These are phyloP conservation scores for Melanopsichium pennsylvanicum DNA, from an alignment of 1,284 basidiomycete species.

Conservation along the genomic window DNA sequence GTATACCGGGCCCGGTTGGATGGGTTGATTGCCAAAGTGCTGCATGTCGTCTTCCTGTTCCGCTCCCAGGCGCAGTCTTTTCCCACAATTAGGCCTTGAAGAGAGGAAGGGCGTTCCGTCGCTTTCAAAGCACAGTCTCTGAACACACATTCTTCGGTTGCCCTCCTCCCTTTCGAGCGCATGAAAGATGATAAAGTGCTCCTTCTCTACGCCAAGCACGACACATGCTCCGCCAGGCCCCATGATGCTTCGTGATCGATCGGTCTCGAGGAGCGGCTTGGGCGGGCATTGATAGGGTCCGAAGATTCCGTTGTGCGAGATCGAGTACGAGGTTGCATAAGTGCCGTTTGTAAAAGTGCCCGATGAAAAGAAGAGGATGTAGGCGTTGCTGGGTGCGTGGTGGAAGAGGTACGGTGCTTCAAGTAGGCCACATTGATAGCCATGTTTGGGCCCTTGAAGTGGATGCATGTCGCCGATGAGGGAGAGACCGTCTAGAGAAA, in stretches of 20 bases:
- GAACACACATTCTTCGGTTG: conserved; percentile 47
- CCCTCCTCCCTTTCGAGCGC: conserved; percentile 43
- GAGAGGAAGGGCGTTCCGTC: conserved; percentile 46
- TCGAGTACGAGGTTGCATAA: conserved; percentile 51
- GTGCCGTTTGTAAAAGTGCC: conserved; percentile 49
- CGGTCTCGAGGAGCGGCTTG: conserved; percentile 43
- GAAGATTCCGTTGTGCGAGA: conserved; percentile 44
- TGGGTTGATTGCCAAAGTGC: conserved; percentile 27
- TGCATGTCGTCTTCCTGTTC: conserved; percentile 48
- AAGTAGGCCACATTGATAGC: conserved; percentile 43
- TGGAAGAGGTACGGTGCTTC: conserved; percentile 55
- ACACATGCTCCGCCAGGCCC: conserved; percentile 53
- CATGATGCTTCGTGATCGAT: conserved; percentile 27
- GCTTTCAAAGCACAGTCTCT: conserved; percentile 30
- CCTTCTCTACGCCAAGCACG: conserved; percentile 42
- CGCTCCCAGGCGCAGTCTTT: conserved; percentile 44
- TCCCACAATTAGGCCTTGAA: conserved; percentile 45
- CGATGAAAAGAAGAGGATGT: conserved; percentile 54
- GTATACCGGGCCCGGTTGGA: not conserved
- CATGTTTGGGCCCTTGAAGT: conserved; percentile 36
- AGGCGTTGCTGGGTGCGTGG: conserved; percentile 38
- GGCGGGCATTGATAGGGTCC: conserved; percentile 42
- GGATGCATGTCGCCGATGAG: conserved; percentile 45
- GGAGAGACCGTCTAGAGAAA: conserved; percentile 47
- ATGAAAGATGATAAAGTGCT: conserved; percentile 54